phyloP scores from a whole-genome alignment of 2,329 filamentous ascomycete species.

The Hymenoscyphus scutula region DNA sequence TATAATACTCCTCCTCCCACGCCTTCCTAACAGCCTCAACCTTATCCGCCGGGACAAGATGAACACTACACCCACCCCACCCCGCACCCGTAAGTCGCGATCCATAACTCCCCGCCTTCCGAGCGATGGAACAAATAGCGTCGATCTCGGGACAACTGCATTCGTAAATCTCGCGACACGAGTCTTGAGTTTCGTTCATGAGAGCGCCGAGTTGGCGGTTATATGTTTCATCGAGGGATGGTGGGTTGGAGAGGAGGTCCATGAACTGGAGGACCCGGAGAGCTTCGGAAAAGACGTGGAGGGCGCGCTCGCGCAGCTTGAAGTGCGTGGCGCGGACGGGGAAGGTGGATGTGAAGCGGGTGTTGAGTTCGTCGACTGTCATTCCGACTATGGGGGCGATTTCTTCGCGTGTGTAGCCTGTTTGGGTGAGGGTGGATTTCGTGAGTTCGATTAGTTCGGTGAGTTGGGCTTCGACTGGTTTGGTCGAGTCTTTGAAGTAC shows the following conservation, averaged over 20 bases:
- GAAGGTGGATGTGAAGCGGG: slow-evolving; percentile 81
- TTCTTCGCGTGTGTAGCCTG: slow-evolving; percentile 86
- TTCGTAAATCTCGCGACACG: slow-evolving; percentile 83
- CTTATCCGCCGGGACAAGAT: slow-evolving; percentile 82
- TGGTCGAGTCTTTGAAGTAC: slow-evolving; percentile 55
- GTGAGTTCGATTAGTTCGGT: slow-evolving; percentile 68
- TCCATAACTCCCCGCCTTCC: slow-evolving; percentile 76
- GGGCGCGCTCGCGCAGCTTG: slow-evolving; percentile 80
- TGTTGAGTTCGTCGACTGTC: slow-evolving; percentile 67
- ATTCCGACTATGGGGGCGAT: slow-evolving; percentile 71
- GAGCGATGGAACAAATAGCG: slow-evolving; percentile 76
- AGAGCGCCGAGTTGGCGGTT: slow-evolving; percentile 73
- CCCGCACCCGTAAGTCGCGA: slow-evolving; percentile 88
- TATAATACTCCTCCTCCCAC: slow-evolving; percentile 80
- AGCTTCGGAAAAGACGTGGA: slow-evolving; percentile 90
- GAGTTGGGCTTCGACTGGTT: slow-evolving; percentile 62
- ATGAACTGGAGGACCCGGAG: slow-evolving; percentile 82
- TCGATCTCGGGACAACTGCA: slow-evolving; percentile 94
- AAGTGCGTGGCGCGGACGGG: slow-evolving; percentile 85
- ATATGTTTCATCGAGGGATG: slow-evolving; percentile 54
- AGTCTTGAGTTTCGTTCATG: slow-evolving; percentile 86
- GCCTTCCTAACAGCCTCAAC: slow-evolving; percentile 75
- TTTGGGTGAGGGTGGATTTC: slow-evolving; percentile 67
- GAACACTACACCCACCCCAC: slow-evolving; percentile 95
- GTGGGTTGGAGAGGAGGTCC: slow-evolving; percentile 62